Evolutionary conservation across 192 early-diverging fungal genomes (phyloP).

Genomic region (Gigaspora rosea): DNA sequence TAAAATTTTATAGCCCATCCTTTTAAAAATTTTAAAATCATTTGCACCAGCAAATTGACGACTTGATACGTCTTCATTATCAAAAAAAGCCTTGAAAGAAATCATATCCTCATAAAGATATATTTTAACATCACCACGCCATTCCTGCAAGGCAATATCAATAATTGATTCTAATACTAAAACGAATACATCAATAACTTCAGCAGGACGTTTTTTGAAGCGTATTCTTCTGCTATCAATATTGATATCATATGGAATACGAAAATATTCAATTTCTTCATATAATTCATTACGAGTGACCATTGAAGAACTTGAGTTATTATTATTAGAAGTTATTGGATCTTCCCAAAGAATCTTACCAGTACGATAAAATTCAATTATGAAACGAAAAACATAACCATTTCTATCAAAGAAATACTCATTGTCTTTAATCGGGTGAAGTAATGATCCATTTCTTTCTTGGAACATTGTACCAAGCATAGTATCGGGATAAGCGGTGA

Average conservation of each 20-base stretch:
- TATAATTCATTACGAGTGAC: slow-evolving; percentile 1
- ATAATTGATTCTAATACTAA: background rate
- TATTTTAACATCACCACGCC: background rate
- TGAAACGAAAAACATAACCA: background rate
- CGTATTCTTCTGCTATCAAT: background rate
- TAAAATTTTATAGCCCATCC: background rate
- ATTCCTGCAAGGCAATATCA: background rate
- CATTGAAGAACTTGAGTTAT: background rate
- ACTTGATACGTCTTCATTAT: background rate
- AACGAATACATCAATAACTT: background rate
- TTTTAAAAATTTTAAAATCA: background rate
- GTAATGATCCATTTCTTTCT: background rate
- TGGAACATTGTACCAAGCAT: slow-evolving; percentile 8
- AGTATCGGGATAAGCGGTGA: slow-evolving; percentile 9
- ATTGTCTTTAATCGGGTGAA: background rate
- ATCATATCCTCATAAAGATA: background rate
- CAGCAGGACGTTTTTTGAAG: background rate
- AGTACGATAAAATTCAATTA: background rate
- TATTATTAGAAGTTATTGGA: background rate
- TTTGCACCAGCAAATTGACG: background rate
- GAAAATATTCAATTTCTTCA: background rate
- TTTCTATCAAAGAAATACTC: background rate
- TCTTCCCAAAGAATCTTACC: background rate
- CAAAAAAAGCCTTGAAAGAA: background rate
- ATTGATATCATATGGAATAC: background rate